These are phyloP conservation scores for Acer negundo DNA, from an alignment of 345 rosid species.

Conservation along the genomic window DNA sequence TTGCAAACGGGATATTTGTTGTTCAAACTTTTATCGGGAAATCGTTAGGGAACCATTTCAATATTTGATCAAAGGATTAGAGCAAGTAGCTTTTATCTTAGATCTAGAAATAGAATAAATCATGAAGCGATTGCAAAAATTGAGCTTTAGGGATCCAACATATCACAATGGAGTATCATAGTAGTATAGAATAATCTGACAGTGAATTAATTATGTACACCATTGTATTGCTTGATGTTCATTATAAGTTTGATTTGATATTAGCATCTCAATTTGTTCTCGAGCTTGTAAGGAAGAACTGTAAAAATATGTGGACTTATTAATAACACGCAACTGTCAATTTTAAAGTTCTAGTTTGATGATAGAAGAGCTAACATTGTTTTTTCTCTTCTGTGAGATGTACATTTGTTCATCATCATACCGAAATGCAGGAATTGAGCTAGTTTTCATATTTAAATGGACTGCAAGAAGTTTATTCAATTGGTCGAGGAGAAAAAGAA, in stretches of 20 bases:
- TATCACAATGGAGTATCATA: not conserved
- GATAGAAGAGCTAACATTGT: slow-evolving; percentile 78
- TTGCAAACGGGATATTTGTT: not conserved
- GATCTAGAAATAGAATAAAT: not conserved
- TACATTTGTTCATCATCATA: slow-evolving; percentile 72
- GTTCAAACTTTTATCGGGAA: not conserved
- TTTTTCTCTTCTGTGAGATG: slow-evolving; percentile 98
- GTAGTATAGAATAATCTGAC: not conserved
- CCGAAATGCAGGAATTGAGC: slow-evolving; percentile 86
- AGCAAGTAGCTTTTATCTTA: not conserved
- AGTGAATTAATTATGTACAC: not conserved
- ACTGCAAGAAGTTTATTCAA: slow-evolving; percentile 94
- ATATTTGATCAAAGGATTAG: not conserved
- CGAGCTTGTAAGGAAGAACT: not conserved
- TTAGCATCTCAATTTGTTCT: not conserved
- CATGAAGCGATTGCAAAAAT: not conserved
- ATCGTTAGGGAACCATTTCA: not conserved
- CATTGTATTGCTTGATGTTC: not conserved
- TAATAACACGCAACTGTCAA: not conserved
- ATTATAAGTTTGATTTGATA: not conserved
- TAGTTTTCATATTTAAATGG: slow-evolving; percentile 66
- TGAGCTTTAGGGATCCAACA: not conserved
- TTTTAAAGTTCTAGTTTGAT: slow-evolving; percentile 8
- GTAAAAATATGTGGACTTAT: not conserved
- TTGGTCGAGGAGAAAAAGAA: slow-evolving; percentile 95